Percentiles rank a stretch among this genome's conserved stretches.
Evolutionary conservation across 2,329 filamentous ascomycete species (phyloP).

Genomic region (Fusarium tricinctum): DNA sequence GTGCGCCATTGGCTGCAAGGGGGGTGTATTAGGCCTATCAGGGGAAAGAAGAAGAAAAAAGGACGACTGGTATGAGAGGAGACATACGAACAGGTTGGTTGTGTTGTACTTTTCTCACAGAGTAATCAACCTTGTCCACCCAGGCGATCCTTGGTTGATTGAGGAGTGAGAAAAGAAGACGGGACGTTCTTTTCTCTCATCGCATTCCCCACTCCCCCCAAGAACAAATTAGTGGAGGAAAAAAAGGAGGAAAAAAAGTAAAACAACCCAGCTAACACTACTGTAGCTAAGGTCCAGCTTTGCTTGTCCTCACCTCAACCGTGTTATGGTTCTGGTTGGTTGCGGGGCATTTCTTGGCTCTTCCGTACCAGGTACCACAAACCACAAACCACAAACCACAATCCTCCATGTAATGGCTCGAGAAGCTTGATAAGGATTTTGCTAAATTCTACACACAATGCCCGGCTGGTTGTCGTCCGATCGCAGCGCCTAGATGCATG

Average conservation of each 20-base stretch:
- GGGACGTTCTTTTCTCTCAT: slow-evolving; percentile 26
- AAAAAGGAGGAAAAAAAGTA: neutral
- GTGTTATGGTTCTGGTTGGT: too few relatives aligned
- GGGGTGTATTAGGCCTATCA: slow-evolving; percentile 12
- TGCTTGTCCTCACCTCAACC: too few relatives aligned
- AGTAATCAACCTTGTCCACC: slow-evolving; percentile 18
- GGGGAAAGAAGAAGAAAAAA: neutral
- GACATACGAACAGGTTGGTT: slow-evolving; percentile 9
- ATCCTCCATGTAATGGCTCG: too few relatives aligned
- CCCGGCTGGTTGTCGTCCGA: neutral
- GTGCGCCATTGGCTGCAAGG: slow-evolving; percentile 24
- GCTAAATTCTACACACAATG: slow-evolving; percentile 2
- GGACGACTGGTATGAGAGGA: slow-evolving; percentile 3
- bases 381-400: too few relatives aligned
- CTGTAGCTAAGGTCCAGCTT: too few relatives aligned
- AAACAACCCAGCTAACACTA: too few relatives aligned
- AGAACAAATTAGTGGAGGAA: slow-evolving; percentile 22
- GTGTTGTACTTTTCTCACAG: slow-evolving; percentile 18
- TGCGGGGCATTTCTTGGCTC: too few relatives aligned
- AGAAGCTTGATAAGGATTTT: neutral
- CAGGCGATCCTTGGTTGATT: slow-evolving; percentile 12
- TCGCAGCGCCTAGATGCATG: slow-evolving; percentile 6
- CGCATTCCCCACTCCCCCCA: slow-evolving; percentile 29
- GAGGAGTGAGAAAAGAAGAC: slow-evolving; percentile 31
- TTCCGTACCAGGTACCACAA: too few relatives aligned